phyloP scores from a whole-genome alignment of 192 early-diverging fungal species.

The Allomyces macrogynus region DNA sequence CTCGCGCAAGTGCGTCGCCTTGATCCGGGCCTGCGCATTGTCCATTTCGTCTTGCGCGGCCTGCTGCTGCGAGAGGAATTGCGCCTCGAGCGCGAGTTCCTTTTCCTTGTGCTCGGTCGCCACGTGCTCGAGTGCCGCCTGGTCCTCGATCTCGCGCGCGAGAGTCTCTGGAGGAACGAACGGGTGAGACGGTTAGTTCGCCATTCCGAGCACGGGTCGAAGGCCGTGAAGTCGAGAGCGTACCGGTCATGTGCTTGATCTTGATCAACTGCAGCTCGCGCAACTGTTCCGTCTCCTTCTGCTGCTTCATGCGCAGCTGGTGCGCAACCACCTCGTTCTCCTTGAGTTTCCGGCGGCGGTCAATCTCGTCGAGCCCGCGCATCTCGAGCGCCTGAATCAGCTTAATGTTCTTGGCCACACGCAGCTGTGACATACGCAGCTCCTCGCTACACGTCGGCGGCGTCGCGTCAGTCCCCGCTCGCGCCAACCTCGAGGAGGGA shows the following conservation, averaged over 20 bases:
- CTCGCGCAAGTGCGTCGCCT: slow-evolving; percentile 9
- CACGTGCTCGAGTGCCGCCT: slow-evolving; percentile 7
- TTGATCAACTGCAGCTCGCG: slow-evolving; percentile 13
- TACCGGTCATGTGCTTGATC: slow-evolving; percentile 10
- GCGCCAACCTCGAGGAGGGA: too few relatives aligned
- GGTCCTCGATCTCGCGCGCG: slow-evolving; percentile 9
- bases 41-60: slow-evolving; percentile 8
- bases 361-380: slow-evolving; percentile 8
- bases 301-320: slow-evolving; percentile 12
- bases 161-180: slow-evolving; percentile 2
- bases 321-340: slow-evolving; percentile 10
- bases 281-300: slow-evolving; percentile 14
- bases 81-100: slow-evolving; percentile 6
- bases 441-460: background rate
- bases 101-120: slow-evolving; percentile 3
- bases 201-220: too few relatives aligned
- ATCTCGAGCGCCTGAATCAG: slow-evolving; percentile 8
- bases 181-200: too few relatives aligned
- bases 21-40: slow-evolving; percentile 5
- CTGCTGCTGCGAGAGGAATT: slow-evolving; percentile 8
- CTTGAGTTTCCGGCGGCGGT: slow-evolving; percentile 3
- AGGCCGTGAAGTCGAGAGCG: too few relatives aligned
- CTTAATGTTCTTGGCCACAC: slow-evolving; percentile 5
- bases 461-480: slow-evolving; percentile 1
- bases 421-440: background rate